A percentile compares a stretch with the other conserved stretches of the same genome.
Conservation (phyloP, 2,329 filamentous ascomycete genomes). For the Huntiella moniliformis region DNA sequence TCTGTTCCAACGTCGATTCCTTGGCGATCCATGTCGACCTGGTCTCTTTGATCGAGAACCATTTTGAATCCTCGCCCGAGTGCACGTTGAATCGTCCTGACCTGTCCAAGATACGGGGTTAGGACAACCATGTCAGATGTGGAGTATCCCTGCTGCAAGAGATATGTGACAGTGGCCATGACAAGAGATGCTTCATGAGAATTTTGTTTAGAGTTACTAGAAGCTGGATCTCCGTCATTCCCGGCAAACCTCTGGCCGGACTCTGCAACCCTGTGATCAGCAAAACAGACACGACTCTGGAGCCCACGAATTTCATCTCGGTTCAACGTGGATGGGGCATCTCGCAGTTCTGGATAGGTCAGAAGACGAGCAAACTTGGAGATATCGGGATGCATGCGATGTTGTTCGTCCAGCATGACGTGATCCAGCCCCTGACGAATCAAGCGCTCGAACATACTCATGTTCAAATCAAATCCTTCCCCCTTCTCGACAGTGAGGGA, state of each 20-base stretch:
- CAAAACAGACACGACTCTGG: slow-evolving; percentile 40
- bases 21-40: slow-evolving; percentile 39
- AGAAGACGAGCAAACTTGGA: slow-evolving; percentile 36
- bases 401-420: slow-evolving; percentile 38
- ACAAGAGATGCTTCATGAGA: slow-evolving; percentile 47
- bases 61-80: slow-evolving; percentile 42
- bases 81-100: slow-evolving; percentile 34
- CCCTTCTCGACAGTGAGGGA: slow-evolving; percentile 34
- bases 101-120: slow-evolving; percentile 54
- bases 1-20: slow-evolving; percentile 34
- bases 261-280: slow-evolving; percentile 32
- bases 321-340: slow-evolving; percentile 30
- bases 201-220: slow-evolving; percentile 27
- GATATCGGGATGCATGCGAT: slow-evolving; percentile 52
- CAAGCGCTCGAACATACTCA: slow-evolving; percentile 51
- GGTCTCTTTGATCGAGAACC: slow-evolving; percentile 49
- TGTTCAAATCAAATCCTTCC: slow-evolving; percentile 26
- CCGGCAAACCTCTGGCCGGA: slow-evolving; percentile 19
- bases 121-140: slow-evolving; percentile 47
- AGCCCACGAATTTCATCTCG: slow-evolving; percentile 36
- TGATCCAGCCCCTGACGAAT: slow-evolving; percentile 35
- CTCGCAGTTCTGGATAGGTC: slow-evolving; percentile 42
- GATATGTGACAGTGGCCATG: slow-evolving; percentile 42
- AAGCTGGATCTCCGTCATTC: slow-evolving; percentile 28
- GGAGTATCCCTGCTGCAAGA: slow-evolving; percentile 53